Evolutionary conservation across 75 land plant species (phyloP).

Genomic region (Pinus taeda): DNA sequence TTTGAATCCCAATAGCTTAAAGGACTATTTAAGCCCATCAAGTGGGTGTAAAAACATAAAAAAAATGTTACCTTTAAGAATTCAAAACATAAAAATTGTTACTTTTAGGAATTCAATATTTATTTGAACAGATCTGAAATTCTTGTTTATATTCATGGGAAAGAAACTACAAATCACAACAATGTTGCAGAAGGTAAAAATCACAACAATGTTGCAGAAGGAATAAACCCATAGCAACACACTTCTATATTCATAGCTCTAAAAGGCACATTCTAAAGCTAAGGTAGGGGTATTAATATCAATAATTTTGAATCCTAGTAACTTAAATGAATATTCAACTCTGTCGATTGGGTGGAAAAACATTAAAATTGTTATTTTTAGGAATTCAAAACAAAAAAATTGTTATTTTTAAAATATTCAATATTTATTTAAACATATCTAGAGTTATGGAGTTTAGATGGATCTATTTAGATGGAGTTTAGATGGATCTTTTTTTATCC

Average conservation of each 20-base stretch:
- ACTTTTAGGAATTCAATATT: no score
- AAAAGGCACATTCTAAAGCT: not conserved
- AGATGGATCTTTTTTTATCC: no score
- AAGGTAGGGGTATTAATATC: not conserved
- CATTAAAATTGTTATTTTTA: no score
- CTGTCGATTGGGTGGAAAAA: not conserved
- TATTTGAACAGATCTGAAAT: not conserved
- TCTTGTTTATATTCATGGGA: constrained; percentile 33
- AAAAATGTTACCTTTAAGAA: no score
- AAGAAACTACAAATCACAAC: no score
- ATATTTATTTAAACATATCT: no score
- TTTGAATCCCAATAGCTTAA: not conserved
- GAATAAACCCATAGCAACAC: not conserved
- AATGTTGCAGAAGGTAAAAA: not conserved
- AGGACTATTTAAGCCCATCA: not conserved
- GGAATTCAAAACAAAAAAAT: no score
- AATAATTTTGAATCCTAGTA: not conserved
- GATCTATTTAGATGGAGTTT: no score
- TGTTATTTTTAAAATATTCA: no score
- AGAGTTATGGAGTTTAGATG: no score
- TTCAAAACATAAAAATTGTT: no score
- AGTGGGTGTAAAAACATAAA: no score
- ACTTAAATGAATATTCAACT: not conserved
- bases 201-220: not conserved
- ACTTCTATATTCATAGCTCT: not conserved